Percentiles rank a stretch among this genome's conserved stretches.
Evolutionary conservation across 805 yeast genomes (phyloP).

Genomic region (Wickerhamiella occidentalis): DNA sequence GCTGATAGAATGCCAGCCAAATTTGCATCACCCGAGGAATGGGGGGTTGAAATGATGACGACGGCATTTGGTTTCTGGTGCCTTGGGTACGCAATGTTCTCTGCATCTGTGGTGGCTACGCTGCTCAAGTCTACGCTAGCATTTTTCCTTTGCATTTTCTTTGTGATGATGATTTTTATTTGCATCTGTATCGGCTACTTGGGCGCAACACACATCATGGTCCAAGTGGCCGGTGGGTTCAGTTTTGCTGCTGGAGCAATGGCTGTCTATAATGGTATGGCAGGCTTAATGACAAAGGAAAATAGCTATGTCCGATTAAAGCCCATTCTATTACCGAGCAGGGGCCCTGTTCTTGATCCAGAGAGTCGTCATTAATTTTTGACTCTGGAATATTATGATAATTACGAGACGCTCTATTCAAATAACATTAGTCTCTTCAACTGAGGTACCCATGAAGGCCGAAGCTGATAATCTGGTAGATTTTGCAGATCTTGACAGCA

Average conservation of each 20-base stretch:
- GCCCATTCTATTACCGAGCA: constrained; percentile 37
- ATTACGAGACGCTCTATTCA: too few relatives aligned
- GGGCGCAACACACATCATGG: constrained; percentile 29
- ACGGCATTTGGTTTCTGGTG: constrained; percentile 1
- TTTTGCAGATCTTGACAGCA: too few relatives aligned
- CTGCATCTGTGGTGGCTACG: constrained; percentile 53
- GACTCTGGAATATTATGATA: too few relatives aligned
- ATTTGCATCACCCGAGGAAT: constrained; percentile 22
- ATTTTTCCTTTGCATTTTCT: constrained; percentile 44
- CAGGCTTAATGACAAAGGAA: constrained; percentile 45
- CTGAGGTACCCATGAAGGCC: too few relatives aligned
- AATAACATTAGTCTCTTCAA: too few relatives aligned
- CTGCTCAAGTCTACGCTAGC: constrained; percentile 56
- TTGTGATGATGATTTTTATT: constrained; percentile 42
- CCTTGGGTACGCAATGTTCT: constrained; percentile 45
- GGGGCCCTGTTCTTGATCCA: background rate
- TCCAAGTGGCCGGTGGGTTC: constrained; percentile 50
- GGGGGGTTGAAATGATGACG: constrained; percentile 25
- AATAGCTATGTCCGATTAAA: constrained; percentile 46
- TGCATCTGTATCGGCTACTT: constrained; percentile 43
- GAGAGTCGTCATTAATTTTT: background rate
- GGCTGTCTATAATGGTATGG: constrained; percentile 54
- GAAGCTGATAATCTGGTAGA: too few relatives aligned
- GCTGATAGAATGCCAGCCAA: constrained; percentile 1
- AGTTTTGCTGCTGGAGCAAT: constrained; percentile 45